These are phyloP conservation scores for Aureobasidium subglaciale DNA, from an alignment of 2,329 filamentous ascomycete genomes.

Conservation along the genomic window DNA sequence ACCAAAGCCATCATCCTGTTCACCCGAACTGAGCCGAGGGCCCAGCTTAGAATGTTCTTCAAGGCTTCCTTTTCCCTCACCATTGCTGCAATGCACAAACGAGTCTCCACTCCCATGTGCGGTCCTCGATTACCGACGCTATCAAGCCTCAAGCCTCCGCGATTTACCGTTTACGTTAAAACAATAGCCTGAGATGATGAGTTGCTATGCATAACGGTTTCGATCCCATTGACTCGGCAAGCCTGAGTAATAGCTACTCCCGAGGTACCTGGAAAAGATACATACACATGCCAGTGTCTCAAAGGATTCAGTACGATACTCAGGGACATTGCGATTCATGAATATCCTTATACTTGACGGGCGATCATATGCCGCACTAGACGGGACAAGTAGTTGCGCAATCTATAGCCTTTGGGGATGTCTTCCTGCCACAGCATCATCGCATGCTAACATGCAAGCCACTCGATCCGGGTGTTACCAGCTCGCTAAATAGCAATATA, in stretches of 20 bases:
- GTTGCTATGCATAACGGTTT: background rate
- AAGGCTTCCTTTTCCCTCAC: background rate
- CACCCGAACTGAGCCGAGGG: background rate
- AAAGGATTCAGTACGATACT: background rate
- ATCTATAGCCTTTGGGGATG: background rate
- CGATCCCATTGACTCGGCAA: too few species aligned
- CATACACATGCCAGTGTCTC: background rate
- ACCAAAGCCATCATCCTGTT: background rate
- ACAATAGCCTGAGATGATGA: background rate
- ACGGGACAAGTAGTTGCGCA: background rate
- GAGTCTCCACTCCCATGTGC: slow-evolving; percentile 7
- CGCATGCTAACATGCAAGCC: background rate
- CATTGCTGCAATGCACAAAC: background rate
- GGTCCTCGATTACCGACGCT: background rate
- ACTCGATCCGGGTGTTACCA: background rate
- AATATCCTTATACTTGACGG: background rate
- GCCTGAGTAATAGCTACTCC: too few species aligned
- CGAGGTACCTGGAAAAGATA: too few species aligned
- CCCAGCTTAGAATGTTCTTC: background rate
- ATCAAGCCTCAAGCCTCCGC: background rate
- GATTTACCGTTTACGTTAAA: background rate
- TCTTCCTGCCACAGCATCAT: background rate
- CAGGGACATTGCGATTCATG: background rate
- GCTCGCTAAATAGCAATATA: background rate
- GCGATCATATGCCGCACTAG: background rate